Percentiles rank a stretch among this genome's conserved stretches.
These are phyloP conservation scores for Teratosphaeriaceae sp. DNA, from an alignment of 2,329 filamentous ascomycete species.

Conservation along the genomic window DNA sequence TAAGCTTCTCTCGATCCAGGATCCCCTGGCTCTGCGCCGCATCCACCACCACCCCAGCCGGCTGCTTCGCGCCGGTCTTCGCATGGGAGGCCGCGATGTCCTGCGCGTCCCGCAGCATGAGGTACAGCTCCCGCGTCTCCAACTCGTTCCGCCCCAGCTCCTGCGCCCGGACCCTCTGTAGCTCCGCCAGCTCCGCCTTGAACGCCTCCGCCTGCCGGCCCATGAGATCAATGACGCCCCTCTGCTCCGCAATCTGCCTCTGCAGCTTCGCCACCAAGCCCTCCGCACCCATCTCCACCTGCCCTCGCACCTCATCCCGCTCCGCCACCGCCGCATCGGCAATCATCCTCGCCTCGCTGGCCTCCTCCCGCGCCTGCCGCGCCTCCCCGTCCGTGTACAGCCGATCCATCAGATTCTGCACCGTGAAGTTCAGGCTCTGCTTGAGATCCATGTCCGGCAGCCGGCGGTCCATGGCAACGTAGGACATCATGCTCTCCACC, in stretches of 20 bases:
- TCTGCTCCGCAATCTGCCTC: constrained; percentile 88
- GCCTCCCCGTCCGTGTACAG: constrained; percentile 95
- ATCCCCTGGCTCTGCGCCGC: constrained; percentile 82
- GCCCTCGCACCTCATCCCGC: constrained; percentile 85
- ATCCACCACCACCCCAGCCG: constrained; percentile 43
- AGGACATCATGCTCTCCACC: constrained; percentile 97
- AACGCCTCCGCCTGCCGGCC: constrained; percentile 76
- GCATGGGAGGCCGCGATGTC: constrained; percentile 89
- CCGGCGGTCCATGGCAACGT: constrained; percentile 95
- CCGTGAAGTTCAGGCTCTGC: constrained; percentile 94
- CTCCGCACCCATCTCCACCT: constrained; percentile 86
- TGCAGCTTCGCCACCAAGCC: constrained; percentile 89
- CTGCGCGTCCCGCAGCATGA: constrained; percentile 96
- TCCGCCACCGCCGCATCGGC: constrained; percentile 95
- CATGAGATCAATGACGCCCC: constrained; percentile 84
- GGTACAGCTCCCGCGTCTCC: constrained; percentile 91
- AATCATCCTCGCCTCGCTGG: constrained; percentile 81
- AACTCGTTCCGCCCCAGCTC: constrained; percentile 92
- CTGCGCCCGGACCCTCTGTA: constrained; percentile 79
- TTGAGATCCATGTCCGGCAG: constrained; percentile 96
- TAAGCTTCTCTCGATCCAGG: constrained; percentile 81
- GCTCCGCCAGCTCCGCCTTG: constrained; percentile 81
- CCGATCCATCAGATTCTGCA: constrained; percentile 90
- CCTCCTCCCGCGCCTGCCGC: constrained; percentile 84
- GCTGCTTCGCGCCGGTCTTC: constrained; percentile 47